A percentile compares a stretch with the other conserved stretches of the same genome.
Evolutionary conservation across 495 filamentous ascomycete genomes (phyloP).

Genomic region (Paragyromitra xinjiangensis): DNA sequence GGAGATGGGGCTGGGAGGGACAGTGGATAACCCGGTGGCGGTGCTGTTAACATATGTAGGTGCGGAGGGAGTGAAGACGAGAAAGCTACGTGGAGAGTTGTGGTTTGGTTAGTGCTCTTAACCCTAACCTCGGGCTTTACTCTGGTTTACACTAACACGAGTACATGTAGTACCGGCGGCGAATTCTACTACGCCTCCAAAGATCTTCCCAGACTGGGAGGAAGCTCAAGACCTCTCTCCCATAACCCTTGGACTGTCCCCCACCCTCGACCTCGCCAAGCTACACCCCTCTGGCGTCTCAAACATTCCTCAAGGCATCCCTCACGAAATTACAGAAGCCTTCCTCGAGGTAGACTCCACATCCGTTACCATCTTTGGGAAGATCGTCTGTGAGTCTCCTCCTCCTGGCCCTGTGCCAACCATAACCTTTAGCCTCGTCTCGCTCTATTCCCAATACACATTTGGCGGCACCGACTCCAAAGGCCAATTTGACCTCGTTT

Average conservation of each 20-base stretch:
- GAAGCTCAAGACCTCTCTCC: constrained; percentile 8
- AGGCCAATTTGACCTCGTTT: not conserved
- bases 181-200: not conserved
- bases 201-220: constrained; percentile 5
- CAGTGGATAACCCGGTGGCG: constrained; percentile 13
- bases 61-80: not conserved
- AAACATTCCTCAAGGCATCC: constrained; percentile 37
- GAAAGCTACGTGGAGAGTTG: constrained; percentile 19
- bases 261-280: constrained; percentile 17
- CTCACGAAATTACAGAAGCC: constrained; percentile 31
- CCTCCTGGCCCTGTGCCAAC: constrained; percentile 21
- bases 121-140: not conserved
- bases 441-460: constrained; percentile 27
- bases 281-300: constrained; percentile 7
- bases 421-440: constrained; percentile 35
- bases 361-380: constrained; percentile 19
- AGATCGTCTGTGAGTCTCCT: constrained; percentile 13
- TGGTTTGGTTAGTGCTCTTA: constrained; percentile 9
- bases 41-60: constrained; percentile 15
- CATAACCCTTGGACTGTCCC: not conserved
- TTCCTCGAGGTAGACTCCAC: constrained; percentile 15
- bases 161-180: not conserved
- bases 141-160: not conserved
- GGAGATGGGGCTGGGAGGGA: not conserved
- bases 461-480: constrained; percentile 7